A percentile compares a stretch with the other conserved stretches of the same genome.
Conservation (phyloP, 2,329 filamentous ascomycete species). For the Fusarium sp. region DNA sequence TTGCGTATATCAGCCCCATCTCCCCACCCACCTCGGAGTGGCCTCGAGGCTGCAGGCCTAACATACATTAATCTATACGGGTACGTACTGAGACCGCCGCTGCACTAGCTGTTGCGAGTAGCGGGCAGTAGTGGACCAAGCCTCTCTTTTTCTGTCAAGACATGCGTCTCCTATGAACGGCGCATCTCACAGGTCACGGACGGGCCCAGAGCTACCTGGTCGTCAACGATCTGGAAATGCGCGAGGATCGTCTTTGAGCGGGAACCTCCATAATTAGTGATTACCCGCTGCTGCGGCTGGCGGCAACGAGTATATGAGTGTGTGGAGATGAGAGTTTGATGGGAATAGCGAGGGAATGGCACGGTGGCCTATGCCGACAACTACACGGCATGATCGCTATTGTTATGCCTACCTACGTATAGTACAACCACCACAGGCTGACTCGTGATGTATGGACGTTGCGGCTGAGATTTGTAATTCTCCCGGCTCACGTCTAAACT, state of each 20-base stretch:
- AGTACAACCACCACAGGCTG: slow-evolving; percentile 4
- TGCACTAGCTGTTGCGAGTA: slow-evolving; percentile 14
- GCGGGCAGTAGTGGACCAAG: slow-evolving; percentile 9
- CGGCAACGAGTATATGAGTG: slow-evolving; percentile 8
- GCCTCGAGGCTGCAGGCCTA: neutral
- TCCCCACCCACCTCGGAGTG: slow-evolving; percentile 30
- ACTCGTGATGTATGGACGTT: slow-evolving; percentile 10
- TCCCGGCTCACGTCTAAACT: neutral
- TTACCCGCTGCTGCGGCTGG: slow-evolving; percentile 3
- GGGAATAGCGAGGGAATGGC: slow-evolving; percentile 30
- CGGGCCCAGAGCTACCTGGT: slow-evolving; percentile 6
- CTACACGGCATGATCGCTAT: slow-evolving; percentile 9
- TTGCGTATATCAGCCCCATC: slow-evolving; percentile 26
- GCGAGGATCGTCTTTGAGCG: slow-evolving; percentile 10
- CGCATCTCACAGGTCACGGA: slow-evolving; percentile 12
- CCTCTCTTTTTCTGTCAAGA: slow-evolving; percentile 30
- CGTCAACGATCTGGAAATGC: slow-evolving; percentile 15
- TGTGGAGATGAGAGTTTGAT: slow-evolving; percentile 15
- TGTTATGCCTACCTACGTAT: neutral
- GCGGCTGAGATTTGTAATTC: neutral
- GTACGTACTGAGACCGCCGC: slow-evolving; percentile 6
- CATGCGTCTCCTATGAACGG: slow-evolving; percentile 31
- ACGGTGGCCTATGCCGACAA: neutral
- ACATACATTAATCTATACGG: neutral
- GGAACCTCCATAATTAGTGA: slow-evolving; percentile 5